A percentile compares a stretch with the other conserved stretches of the same genome.
Conservation (phyloP, 2,329 filamentous ascomycete genomes). For the Aureobasidium mangrovei region DNA sequence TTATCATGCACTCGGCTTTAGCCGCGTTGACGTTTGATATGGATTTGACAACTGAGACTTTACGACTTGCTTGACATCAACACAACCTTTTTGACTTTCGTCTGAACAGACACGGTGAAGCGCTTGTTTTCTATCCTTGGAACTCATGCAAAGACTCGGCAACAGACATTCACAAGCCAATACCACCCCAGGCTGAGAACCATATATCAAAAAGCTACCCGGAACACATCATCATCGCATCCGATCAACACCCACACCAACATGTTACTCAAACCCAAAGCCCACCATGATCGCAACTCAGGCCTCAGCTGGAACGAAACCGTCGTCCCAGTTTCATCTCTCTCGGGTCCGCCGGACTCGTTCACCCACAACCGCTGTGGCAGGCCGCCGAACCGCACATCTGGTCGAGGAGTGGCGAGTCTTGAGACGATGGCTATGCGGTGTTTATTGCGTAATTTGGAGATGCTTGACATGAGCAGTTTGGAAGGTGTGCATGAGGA, state of each 20-base stretch:
- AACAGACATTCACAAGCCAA: too few species aligned
- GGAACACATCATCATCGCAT: too few species aligned
- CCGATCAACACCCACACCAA: not conserved
- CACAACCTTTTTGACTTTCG: too few species aligned
- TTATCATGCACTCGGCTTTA: not conserved
- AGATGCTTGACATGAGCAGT: slow-evolving; percentile 14
- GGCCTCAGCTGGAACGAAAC: not conserved
- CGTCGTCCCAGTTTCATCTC: not conserved
- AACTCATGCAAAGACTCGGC: too few species aligned
- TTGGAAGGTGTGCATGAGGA: slow-evolving; percentile 15
- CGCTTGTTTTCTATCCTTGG: too few species aligned
- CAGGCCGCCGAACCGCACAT: not conserved
- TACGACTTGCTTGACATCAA: not conserved
- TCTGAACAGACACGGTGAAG: too few species aligned
- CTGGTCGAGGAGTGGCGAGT: slow-evolving; percentile 18
- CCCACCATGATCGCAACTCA: not conserved
- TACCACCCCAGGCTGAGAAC: not conserved
- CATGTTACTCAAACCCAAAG: not conserved
- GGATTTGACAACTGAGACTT: not conserved
- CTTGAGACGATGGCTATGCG: slow-evolving; percentile 17
- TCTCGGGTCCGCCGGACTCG: not conserved
- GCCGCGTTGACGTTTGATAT: too few species aligned
- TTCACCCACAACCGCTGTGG: too few species aligned
- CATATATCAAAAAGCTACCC: too few species aligned
- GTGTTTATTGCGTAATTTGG: slow-evolving; percentile 16